phyloP scores from a whole-genome alignment of 225 moss, liverwort and hornwort species.

The Anthoceros angustus region DNA sequence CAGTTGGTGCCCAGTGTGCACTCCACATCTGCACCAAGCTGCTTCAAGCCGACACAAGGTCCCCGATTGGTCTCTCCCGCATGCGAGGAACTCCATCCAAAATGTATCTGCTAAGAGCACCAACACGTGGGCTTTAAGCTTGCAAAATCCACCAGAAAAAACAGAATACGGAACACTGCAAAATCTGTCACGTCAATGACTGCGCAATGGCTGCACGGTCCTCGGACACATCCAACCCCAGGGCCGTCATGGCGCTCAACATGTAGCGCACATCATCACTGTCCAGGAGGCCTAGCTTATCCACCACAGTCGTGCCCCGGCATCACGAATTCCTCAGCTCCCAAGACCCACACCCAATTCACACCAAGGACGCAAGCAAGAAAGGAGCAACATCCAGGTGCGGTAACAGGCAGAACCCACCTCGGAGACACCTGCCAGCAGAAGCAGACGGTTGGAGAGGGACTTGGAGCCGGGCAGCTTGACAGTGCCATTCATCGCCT shows the following conservation, averaged over 20 bases:
- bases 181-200: not conserved
- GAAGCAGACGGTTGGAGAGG: constrained; percentile 71
- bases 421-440: constrained; percentile 77
- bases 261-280: constrained; percentile 96
- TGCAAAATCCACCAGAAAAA: not conserved
- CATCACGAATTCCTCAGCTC: not conserved
- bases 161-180: not conserved
- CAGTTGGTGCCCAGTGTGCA: constrained; percentile 53
- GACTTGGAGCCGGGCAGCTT: constrained; percentile 98
- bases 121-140: not conserved
- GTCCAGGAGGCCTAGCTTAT: constrained; percentile 83
- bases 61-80: constrained; percentile 68
- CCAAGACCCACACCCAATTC: not conserved
- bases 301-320: constrained; percentile 80
- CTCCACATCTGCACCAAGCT: constrained; percentile 66
- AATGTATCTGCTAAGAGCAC: constrained; percentile 43
- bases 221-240: constrained; percentile 56
- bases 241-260: constrained; percentile 54
- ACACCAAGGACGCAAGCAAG: not conserved
- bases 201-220: constrained; percentile 33
- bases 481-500: constrained; percentile 53
- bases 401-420: constrained; percentile 15
- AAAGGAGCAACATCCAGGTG: not conserved
- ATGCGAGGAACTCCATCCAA: constrained; percentile 77
- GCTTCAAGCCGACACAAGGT: constrained; percentile 77